Percentiles rank a stretch among this genome's conserved stretches.
Evolutionary conservation across 1,284 basidiomycete species (phyloP).

Genomic region (Anthracocystis panici-leucophaei): DNA sequence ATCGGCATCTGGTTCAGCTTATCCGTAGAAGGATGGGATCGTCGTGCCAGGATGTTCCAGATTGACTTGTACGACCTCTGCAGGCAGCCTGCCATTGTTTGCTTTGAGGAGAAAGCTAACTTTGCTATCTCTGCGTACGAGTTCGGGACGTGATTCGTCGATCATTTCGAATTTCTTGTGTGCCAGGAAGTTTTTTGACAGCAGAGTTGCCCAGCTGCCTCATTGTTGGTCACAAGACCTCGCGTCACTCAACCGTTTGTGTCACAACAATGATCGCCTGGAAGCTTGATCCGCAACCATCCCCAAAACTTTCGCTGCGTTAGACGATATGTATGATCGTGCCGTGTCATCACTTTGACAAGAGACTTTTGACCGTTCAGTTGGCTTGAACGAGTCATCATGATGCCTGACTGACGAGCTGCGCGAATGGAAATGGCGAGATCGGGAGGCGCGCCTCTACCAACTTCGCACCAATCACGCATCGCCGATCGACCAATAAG

Average conservation of each 20-base stretch:
- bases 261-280: too few relatives aligned
- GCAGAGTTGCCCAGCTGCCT: neutral
- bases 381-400: conserved; percentile 2
- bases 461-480: conserved; percentile 8
- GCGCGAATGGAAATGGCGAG: conserved; percentile 2
- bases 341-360: neutral
- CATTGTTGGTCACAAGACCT: conserved; percentile 15
- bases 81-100: conserved; percentile 9
- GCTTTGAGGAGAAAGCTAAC: neutral
- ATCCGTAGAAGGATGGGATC: neutral
- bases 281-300: neutral
- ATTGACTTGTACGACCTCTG: conserved; percentile 9
- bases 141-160: conserved; percentile 39
- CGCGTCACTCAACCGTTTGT: neutral
- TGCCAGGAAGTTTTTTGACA: neutral
- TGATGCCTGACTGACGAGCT: neutral
- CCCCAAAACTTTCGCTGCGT: too few relatives aligned
- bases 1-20: neutral
- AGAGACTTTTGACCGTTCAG: neutral
- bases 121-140: conserved; percentile 17
- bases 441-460: neutral
- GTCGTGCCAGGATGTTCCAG: conserved; percentile 46
- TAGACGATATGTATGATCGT: neutral
- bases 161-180: conserved; percentile 35
- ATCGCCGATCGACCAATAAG: conserved; percentile 13